Base-by-base conservation (phyloP, 2,329 filamentous ascomycete species). In the Akanthomyces dipterigenus region DNA sequence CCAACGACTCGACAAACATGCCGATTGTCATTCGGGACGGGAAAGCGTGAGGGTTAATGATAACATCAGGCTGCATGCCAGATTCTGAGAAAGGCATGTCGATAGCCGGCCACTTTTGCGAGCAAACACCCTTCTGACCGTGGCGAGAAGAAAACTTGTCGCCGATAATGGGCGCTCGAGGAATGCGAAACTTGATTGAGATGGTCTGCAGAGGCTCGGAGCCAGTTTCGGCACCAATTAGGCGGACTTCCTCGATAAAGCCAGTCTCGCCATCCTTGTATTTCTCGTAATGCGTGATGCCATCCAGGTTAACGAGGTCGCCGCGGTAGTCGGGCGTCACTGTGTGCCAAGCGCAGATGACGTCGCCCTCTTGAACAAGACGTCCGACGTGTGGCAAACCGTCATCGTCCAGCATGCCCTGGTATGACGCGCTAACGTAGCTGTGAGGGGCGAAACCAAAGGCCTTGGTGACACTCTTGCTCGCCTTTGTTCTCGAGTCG, bases 1-100 rank as follows among this genome's bases (percentile, higher is more conserved):
- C 95, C 57, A 99, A 83, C 5, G 93, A 97, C 79, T 99, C 95
- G 71, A 99, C 87, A 76, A 99, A 98, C 91, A 98, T 98, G 71
- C 95, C 95, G 72, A 99, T 99, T 22, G 95, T 99, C 95, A 99
- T 99, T 76, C 95, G 93, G 50, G 93, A 98, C 8, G 95, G 95
- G 83, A 99, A 99, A 71, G 95, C 95, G 82, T 99, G 95, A 45
- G 95, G 95, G 78, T 99, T 99, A 81, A 99, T 99, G 76, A 99
- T 99, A 69, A 96, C 83, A 75, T 99, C 95, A 11, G 95, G 95
- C 71, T 97, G 93, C 64, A 99, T 98, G 59, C 95, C 95, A 6
- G 89, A 90, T 77, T 99, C 95, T 3, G 91, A 92, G 77, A 98
- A 99, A 3, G 95, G 95, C 90, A 99, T 95, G 73, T 98, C 93